Base-by-base conservation (phyloP, 2,329 filamentous ascomycete species). In the Xenoacremonium recifei region DNA sequence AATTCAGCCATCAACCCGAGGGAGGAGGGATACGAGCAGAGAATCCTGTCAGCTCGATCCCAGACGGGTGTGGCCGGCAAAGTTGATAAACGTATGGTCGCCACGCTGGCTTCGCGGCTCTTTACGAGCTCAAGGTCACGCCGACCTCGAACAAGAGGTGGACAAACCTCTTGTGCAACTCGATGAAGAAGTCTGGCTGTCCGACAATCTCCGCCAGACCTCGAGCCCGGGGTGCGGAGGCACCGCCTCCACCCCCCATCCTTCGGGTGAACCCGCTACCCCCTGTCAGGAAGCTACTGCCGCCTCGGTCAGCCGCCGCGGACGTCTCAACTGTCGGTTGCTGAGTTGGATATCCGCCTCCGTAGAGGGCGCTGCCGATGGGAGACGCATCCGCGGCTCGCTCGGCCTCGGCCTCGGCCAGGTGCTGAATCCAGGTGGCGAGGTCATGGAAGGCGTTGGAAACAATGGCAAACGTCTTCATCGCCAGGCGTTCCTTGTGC, bases 141-240 rank as follows among this genome's bases (percentile, higher is more conserved):
- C 76, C 74, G 20, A 82, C 68, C 59, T 84, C 79, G 13, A 82
- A 69, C 39, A 85, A 65, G 30, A 86, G 67, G 55, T 75, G 72
- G 19, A 85, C 82, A 56, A 86, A 86, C 48, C 74, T 72, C 29
- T 73, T 68, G 60, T 86, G 82, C 46, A 86, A 64, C 65, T 84
- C 77, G 42, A 85, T 77, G 51, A 86, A 86, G 55, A 86, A 82
- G 57, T 85, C 82, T 4, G 82, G 80, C 52, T 80, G 68, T 16
- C 82, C 82, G 20, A 84, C 79, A 30, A 86, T 68, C 63, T 86
- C 82, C 1, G 82, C 79, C 36, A 86, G 65, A 3, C 82, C 81
- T 30, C 79, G 74, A 29, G 80, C 73, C 50, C 77, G 80, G 31
- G 77, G 69, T 17, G 75, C 70, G 21, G 79, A 73, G 21, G 76